Evolutionary conservation across 1,284 basidiomycete species (phyloP), one percentile per base, ranked within the genome.

Genomic region (Ustilago esculenta): DNA sequence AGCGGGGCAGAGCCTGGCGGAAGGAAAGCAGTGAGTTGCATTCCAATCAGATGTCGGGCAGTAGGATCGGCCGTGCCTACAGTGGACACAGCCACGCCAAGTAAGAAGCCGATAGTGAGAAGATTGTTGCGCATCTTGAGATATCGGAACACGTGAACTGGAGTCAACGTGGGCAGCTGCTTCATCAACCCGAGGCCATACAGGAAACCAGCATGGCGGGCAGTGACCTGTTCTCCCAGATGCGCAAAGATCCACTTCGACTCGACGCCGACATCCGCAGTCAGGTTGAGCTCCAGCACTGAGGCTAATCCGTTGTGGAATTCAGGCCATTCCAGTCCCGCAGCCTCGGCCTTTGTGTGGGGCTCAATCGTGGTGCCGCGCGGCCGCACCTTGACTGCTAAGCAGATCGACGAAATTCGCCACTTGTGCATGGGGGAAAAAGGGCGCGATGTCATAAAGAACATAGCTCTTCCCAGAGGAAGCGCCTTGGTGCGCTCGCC

Each of bases 301-400:
- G 92, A 90, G 1, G 94, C 92, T 0, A 96, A 94, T 15, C 96
- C 96, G 66, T 96, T 95, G 83, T 98, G 94, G 82, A 99, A 99
- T 61, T 94, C 91, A 15, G 93, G 93, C 96, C 95, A 99, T 54
- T 87, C 88, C 9, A 88, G 83, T 18, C 73, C 76, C 17, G 54
- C 36, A 8, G 55, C 14, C 14, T 79, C 78, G 14, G 55, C 39
- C 33, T 67, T 71, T 24, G 40, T 53, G 34, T 71, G 67, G 8
- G 60, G 54, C 34, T 63, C 56, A 40, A 69, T 54, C 10, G 64
- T 47, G 20, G 36, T 57, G 35, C 70, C 75, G 34, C 61, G 64
- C 2, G 75, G 73, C 12, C 61, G 47, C 20, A 78, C 63, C 37
- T 69, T 70, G 50, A 77, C 67, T 5, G 59, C 58, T 21, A 79